Evolutionary conservation across 2,329 filamentous ascomycete species (phyloP).

Genomic region (Fusarium duplospermum): DNA sequence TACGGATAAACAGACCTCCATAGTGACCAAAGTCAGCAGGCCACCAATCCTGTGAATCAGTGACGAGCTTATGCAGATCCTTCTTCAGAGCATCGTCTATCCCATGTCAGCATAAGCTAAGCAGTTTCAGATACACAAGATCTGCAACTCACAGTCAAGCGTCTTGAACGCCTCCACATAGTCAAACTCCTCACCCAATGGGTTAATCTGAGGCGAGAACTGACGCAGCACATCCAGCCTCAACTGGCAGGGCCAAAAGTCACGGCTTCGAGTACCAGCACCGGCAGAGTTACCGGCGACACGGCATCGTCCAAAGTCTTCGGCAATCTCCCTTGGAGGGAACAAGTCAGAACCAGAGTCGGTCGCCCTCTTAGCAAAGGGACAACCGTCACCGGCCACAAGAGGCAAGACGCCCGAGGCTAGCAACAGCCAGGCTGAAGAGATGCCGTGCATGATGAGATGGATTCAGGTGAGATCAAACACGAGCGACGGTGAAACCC

Average conservation of each 20-base stretch:
- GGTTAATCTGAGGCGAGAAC: constrained; percentile 72
- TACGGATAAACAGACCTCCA: constrained; percentile 81
- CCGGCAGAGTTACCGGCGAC: constrained; percentile 59
- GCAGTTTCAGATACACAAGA: not conserved
- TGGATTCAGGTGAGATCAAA: not conserved
- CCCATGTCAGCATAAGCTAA: constrained; percentile 38
- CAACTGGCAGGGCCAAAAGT: constrained; percentile 81
- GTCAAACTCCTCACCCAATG: constrained; percentile 74
- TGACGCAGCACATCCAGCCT: constrained; percentile 80
- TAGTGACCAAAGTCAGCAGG: constrained; percentile 86
- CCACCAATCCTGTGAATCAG: constrained; percentile 84
- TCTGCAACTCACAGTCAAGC: constrained; percentile 62
- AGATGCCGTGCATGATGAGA: constrained; percentile 26
- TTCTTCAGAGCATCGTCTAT: constrained; percentile 73
- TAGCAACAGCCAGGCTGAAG: constrained; percentile 27
- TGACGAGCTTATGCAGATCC: constrained; percentile 78
- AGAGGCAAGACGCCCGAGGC: constrained; percentile 32
- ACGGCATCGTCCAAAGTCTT: constrained; percentile 37
- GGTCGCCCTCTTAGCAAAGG: constrained; percentile 33
- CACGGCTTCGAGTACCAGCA: constrained; percentile 73
- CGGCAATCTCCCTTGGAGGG: constrained; percentile 24
- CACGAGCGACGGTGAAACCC: not conserved
- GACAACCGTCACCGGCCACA: constrained; percentile 27
- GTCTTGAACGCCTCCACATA: constrained; percentile 79
- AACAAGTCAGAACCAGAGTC: constrained; percentile 5